These are phyloP conservation scores for Hanseniaspora osmophila DNA, from an alignment of 805 yeast species.

Conservation along the genomic window DNA sequence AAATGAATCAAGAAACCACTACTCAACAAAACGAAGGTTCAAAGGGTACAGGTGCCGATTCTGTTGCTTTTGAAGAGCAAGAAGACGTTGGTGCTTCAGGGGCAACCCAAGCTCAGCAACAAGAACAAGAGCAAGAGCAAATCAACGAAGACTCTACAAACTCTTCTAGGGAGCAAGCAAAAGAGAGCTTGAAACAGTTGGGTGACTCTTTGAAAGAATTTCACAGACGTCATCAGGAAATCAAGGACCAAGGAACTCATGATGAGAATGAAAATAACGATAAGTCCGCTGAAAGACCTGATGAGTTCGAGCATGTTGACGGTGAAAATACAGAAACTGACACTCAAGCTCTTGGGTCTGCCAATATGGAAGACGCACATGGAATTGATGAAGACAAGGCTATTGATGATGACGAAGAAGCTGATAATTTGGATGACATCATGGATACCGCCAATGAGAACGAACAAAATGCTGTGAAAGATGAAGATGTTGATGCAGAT, in stretches of 20 bases:
- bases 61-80: constrained; percentile 37
- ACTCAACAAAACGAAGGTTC: constrained; percentile 46
- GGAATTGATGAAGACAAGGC: constrained; percentile 68
- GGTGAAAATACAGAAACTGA: constrained; percentile 66
- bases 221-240: constrained; percentile 81
- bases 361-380: constrained; percentile 66
- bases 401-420: constrained; percentile 61
- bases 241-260: constrained; percentile 28
- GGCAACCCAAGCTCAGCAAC: constrained; percentile 29
- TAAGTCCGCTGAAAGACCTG: constrained; percentile 54
- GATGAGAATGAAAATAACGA: constrained; percentile 32
- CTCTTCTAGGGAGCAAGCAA: constrained; percentile 49
- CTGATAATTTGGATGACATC: constrained; percentile 18
- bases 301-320: constrained; percentile 73
- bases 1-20: constrained; percentile 42
- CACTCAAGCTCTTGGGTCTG: constrained; percentile 88
- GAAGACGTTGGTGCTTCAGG: constrained; percentile 61
- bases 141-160: constrained; percentile 27
- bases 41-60: constrained; percentile 50
- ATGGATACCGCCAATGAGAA: constrained; percentile 23
- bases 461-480: constrained; percentile 13
- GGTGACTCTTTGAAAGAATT: constrained; percentile 89
- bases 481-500: constrained; percentile 19
- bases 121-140: constrained; percentile 30
- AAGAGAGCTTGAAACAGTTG: constrained; percentile 68